Percentiles rank a stretch among this genome's conserved stretches.
phyloP scores from a whole-genome alignment of 305 asterid genomes.

The Solanum hybrid region DNA sequence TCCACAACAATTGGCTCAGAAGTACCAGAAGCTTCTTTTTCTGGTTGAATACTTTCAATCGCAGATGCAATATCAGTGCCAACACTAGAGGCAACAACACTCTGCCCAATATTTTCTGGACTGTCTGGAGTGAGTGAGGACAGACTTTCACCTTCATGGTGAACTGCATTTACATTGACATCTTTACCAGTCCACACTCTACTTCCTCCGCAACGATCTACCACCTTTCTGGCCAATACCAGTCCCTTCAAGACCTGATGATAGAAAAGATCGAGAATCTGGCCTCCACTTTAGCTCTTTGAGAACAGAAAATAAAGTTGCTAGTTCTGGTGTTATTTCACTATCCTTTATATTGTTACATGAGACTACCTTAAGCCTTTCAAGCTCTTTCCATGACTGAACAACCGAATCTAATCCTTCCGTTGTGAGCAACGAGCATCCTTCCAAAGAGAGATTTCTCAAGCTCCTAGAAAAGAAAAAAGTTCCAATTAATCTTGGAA shows the following conservation, averaged over 20 bases:
- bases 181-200: constrained; percentile 4
- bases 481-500: background rate
- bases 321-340: constrained; percentile 65
- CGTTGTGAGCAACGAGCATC: constrained; percentile 75
- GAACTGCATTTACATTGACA: constrained; percentile 7
- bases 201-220: constrained; percentile 48
- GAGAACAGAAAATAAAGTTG: constrained; percentile 56
- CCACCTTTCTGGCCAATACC: constrained; percentile 69
- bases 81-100: constrained; percentile 4
- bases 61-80: constrained; percentile 7
- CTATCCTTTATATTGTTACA: constrained; percentile 71
- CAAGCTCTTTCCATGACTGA: constrained; percentile 62
- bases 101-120: constrained; percentile 16
- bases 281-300: constrained; percentile 89
- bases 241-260: constrained; percentile 56
- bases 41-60: background rate
- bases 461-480: constrained; percentile 39
- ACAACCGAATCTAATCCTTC: constrained; percentile 67
- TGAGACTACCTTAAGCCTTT: constrained; percentile 60
- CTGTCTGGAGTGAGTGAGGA: background rate
- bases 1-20: constrained; percentile 19
- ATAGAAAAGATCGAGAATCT: constrained; percentile 51
- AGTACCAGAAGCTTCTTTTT: constrained; percentile 15
- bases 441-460: constrained; percentile 62
- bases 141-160: background rate